Conservation (phyloP, 768 basidiomycete species). For the Grammothele lineata region DNA sequence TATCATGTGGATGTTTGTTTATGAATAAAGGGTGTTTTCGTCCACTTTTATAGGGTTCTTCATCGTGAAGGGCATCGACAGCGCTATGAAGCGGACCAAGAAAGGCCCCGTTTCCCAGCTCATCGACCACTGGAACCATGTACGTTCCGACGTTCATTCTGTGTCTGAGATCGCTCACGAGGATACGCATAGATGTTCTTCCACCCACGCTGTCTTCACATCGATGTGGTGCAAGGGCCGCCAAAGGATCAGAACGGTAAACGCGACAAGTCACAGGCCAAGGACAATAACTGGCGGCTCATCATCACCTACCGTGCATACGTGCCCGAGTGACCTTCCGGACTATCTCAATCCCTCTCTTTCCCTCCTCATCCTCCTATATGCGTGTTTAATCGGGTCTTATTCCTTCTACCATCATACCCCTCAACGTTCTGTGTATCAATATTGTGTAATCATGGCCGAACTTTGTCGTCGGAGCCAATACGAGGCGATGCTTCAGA, state of each 20-base stretch:
- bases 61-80: constrained; percentile 10
- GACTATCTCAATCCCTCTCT: too few species aligned
- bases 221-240: constrained; percentile 16
- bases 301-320: constrained; percentile 8
- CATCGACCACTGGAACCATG: constrained; percentile 50
- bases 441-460: too few species aligned
- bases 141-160: constrained; percentile 20
- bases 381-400: too few species aligned
- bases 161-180: background rate
- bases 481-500: too few species aligned
- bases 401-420: too few species aligned
- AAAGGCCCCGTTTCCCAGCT: constrained; percentile 34
- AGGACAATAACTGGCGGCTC: constrained; percentile 17
- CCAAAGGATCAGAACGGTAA: constrained; percentile 1
- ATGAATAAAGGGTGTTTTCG: constrained; percentile 4
- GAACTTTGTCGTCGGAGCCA: too few species aligned
- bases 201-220: constrained; percentile 18
- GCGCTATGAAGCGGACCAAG: constrained; percentile 34
- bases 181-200: constrained; percentile 21
- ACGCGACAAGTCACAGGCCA: background rate
- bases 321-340: background rate
- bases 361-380: too few species aligned
- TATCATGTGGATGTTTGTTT: constrained; percentile 6
- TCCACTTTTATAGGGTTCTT: constrained; percentile 26
- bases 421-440: too few species aligned